Base-by-base conservation (phyloP, 2,329 filamentous ascomycete genomes). In the Rosellinia necatrix region DNA sequence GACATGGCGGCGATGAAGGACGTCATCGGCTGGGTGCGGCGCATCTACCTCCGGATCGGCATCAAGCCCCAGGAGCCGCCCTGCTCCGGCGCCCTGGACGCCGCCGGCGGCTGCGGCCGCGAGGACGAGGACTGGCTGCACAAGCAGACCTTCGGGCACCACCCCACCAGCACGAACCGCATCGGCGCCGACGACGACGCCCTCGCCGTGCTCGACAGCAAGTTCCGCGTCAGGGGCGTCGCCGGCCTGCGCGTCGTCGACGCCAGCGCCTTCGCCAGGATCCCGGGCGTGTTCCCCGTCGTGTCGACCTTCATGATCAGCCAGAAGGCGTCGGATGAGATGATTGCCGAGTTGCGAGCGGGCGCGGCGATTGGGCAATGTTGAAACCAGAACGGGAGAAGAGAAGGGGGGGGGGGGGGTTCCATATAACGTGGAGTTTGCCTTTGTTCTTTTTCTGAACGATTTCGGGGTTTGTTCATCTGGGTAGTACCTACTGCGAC, bases 141-240 rank as follows among this genome's bases (percentile, higher is more conserved):
- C 43, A 72, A 78, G 37, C 72, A 77, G 21, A 74, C 78, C 1
- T 83, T 80, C 73, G 80, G 80, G 0, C 81, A 85, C 66, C 82
- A 85, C 67, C 79, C 80, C 5, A 79, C 76, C 0, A 80, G 78
- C 54, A 81, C 81, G 0, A 78, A 74, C 49, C 72, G 78, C 0
- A 85, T 85, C 56, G 82, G 83, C 4, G 70, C 74, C 0, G 78
- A 78, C 25, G 71, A 71, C 32, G 81, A 85, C 66, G 67, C 71
- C 1, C 76, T 75, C 67, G 81, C 80, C 3, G 81, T 84, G 2
- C 66, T 85, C 35, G 80, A 85, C 64, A 74, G 71, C 0, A 72
- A 77, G 48, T 83, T 84, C 65, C 74, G 76, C 22, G 82, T 85
- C 3, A 70, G 77, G 15, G 81, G 81, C 3, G 77, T 82, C 0